Evolutionary conservation across 2,329 filamentous ascomycete species (phyloP), one percentile per base, ranked within the genome.

Genomic region (Neonectria faginata): DNA sequence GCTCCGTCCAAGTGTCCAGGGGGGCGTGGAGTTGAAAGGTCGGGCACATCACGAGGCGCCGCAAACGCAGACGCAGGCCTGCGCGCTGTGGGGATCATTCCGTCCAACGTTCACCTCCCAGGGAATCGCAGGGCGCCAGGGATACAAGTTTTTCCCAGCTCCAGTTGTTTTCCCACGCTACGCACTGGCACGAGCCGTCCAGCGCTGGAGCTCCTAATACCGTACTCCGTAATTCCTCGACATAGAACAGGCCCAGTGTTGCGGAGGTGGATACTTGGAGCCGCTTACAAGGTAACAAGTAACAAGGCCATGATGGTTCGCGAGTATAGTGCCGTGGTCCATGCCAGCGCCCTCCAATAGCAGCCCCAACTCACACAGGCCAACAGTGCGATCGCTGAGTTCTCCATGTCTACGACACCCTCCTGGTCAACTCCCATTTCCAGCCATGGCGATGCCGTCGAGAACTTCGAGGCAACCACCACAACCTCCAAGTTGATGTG

Each of bases 31-130:
- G 47, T 53, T 22, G 59, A 67, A 70, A 67, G 58, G 62, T 60
- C 53, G 60, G 54, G 67, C 70, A 65, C 64, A 71, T 73, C 71
- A 73, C 71, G 71, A 70, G 70, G 66, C 57, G 55, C 56, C 58
- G 57, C 67, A 70, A 68, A 69, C 68, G 63, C 59, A 69, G 52
- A 70, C 69, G 62, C 67, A 69, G 57, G 61, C 60, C 55, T 73
- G 65, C 65, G 70, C 65, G 70, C 64, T 70, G 64, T 66, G 52
- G 60, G 47, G 58, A 65, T 63, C 57, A 53, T 61, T 66, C 62
- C 55, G 27, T 44, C 33, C 41, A 42, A 41, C 8, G 50, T 58
- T 42, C 54, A 58, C 47, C 54, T 48, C 55, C 50, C 59, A 50
- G 58, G 58, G 25, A 50, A 39, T 12, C 36, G 14, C 36, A 39